Evolutionary conservation across 2,329 filamentous ascomycete genomes (phyloP).

Genomic region (Fusarium armeniacum): DNA sequence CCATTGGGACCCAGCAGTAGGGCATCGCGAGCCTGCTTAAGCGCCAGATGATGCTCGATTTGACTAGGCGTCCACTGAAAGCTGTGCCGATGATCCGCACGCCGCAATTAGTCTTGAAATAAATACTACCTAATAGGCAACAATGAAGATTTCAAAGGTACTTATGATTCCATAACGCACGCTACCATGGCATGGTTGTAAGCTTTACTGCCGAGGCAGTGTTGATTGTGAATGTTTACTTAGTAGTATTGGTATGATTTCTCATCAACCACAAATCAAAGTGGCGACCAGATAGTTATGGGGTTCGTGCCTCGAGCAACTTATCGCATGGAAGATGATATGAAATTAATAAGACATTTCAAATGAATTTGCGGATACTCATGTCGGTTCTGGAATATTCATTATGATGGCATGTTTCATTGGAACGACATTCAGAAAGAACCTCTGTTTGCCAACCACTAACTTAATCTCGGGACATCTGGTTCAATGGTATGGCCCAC

Average conservation of each 20-base stretch:
- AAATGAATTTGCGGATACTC: constrained; percentile 11
- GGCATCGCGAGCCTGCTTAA: constrained; percentile 26
- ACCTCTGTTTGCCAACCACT: constrained; percentile 29
- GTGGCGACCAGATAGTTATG: constrained; percentile 17
- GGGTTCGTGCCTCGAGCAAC: constrained; percentile 11
- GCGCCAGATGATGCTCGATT: constrained; percentile 32
- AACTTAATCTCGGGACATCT: constrained; percentile 35
- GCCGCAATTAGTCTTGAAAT: constrained; percentile 11
- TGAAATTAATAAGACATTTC: constrained; percentile 14
- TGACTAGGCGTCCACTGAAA: constrained; percentile 28
- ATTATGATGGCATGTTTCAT: constrained; percentile 16
- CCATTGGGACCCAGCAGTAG: constrained; percentile 5
- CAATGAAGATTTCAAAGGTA: background rate
- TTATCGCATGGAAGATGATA: background rate
- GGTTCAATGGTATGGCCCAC: constrained; percentile 26
- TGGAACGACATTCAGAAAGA: constrained; percentile 16
- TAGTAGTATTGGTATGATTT: constrained; percentile 11
- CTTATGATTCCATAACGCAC: constrained; percentile 19
- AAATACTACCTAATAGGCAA: background rate
- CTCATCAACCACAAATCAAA: constrained; percentile 27
- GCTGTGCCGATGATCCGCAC: constrained; percentile 41
- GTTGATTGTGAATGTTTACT: constrained; percentile 25
- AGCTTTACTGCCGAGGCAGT: constrained; percentile 13
- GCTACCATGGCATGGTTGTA: constrained; percentile 13
- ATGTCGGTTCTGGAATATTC: constrained; percentile 23